A percentile compares a stretch with the other conserved stretches of the same genome.
Conservation (phyloP, 352 stramenopile genomes). For the Elongisporangium undulatum region DNA sequence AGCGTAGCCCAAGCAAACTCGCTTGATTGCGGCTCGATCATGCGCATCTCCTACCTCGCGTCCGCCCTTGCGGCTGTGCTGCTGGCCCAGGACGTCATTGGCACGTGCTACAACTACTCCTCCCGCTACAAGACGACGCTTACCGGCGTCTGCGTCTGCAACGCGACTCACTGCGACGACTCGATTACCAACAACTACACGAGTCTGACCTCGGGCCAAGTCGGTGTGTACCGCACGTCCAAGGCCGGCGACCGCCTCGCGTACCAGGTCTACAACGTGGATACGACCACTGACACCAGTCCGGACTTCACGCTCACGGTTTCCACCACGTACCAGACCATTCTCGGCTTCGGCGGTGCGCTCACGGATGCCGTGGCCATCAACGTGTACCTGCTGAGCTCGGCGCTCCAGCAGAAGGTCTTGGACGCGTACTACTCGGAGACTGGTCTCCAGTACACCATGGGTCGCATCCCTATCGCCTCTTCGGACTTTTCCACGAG, state of each 20-base stretch:
- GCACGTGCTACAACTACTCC: conserved; percentile 23
- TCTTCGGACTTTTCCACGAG: conserved; percentile 72
- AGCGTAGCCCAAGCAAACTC: neutral
- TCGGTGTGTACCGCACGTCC: conserved; percentile 47
- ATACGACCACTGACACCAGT: conserved; percentile 8
- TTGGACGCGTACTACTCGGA: conserved; percentile 62
- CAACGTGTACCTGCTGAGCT: conserved; percentile 62
- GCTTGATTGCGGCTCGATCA: neutral
- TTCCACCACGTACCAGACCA: conserved; percentile 43
- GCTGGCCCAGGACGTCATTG: neutral
- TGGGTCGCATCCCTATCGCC: conserved; percentile 70
- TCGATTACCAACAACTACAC: conserved; percentile 24
- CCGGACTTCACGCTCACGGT: conserved; percentile 32
- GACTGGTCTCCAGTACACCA: conserved; percentile 58
- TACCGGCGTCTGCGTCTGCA: conserved; percentile 57
- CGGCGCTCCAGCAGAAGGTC: conserved; percentile 43
- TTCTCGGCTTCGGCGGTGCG: conserved; percentile 76
- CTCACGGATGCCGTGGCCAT: conserved; percentile 79
- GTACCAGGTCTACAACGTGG: conserved; percentile 20
- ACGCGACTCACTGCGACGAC: conserved; percentile 24
- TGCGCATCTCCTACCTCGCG: neutral
- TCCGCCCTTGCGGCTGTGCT: neutral
- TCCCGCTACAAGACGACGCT: conserved; percentile 33
- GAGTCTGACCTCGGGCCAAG: conserved; percentile 16
- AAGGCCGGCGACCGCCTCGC: conserved; percentile 37